Evolutionary conservation across 176 grass and related monocot species (phyloP), one percentile per base, ranked within the genome.

Genomic region (Phoenix dactylifera): DNA sequence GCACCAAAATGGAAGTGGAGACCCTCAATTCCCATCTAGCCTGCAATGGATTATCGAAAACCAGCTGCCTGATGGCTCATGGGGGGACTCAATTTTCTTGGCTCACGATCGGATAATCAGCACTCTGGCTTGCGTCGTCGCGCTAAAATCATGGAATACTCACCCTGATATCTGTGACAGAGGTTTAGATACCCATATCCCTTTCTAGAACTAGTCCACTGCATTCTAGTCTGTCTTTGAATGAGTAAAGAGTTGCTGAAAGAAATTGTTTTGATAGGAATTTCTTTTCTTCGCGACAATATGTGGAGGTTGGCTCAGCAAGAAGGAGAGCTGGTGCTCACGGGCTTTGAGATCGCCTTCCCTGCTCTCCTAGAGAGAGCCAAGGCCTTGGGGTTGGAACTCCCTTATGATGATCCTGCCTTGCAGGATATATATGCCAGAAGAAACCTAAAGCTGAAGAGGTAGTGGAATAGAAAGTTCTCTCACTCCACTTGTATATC

Each of bases 271-370:
- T 70, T 32, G 35, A 16, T 51, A 81, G 90, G 86, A 19, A 59
- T 96, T 6, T 16, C 18, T 4, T 97, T 85, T 52, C 74, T 98
- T 19, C 64, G 76, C 6, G 69, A 83, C 55, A 98, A 88, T 30
- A 81, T 92, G 73, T 86, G 81, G 78, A 88, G 84, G 53, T 68
- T 98, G 49, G 79, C 50, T 7, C 76, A 88, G 30, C 87, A 92
- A 30, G 81, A 82, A 5, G 70, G 51, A 0, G 87, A 92, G 67
- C 69, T 63, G 7, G 86, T 92, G 93, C 93, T 81, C 26, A 92
- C 92, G n/a, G 93, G 93, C n/a, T 98, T 98, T 30, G 93, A 98
- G 71, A 82, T 98, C 19, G 87, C 84, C 0, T 88, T 98, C 81
- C 93, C 93, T 69, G 88, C 87, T 26, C 87, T 92, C 6, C 48